phyloP scores from a whole-genome alignment of 2,329 filamentous ascomycete genomes.

The Fusarium sp. region DNA sequence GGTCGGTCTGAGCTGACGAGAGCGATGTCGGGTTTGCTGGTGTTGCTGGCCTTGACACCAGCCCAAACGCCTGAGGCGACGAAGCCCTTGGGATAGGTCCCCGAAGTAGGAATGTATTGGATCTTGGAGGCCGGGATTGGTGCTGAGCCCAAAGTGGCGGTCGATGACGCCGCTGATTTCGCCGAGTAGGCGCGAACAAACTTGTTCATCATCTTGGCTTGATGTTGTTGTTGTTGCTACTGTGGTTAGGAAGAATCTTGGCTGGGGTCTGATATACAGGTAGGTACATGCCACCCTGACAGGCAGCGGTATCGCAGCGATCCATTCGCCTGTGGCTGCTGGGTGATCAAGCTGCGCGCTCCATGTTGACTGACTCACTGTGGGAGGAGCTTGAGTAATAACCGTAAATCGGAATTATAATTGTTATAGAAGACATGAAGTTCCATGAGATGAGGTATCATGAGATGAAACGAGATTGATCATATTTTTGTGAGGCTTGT shows the following conservation, averaged over 20 bases:
- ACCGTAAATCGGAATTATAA: no score
- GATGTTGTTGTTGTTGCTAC: conserved; percentile 26
- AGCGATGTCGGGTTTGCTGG: conserved; percentile 87
- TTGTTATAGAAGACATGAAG: no score
- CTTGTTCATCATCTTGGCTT: conserved; percentile 43
- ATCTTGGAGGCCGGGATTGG: conserved; percentile 79
- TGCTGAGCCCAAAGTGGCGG: conserved; percentile 39
- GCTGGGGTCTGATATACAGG: conserved; percentile 21
- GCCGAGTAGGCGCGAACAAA: conserved; percentile 50
- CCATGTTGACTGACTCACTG: conserved; percentile 14
- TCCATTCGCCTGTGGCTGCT: conserved; percentile 21
- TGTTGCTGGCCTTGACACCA: conserved; percentile 93
- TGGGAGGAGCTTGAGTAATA: no score
- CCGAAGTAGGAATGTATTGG: conserved; percentile 86
- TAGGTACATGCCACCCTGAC: conserved; percentile 12
- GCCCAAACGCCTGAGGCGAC: conserved; percentile 86
- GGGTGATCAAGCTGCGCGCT: conserved; percentile 12
- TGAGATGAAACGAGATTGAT: no score
- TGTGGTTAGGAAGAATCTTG: conserved; percentile 17
- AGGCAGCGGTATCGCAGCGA: conserved; percentile 38
- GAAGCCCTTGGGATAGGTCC: conserved; percentile 92
- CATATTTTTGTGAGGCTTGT: no score
- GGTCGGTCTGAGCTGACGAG: conserved; percentile 86
- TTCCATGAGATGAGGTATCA: no score
- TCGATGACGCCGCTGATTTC: conserved; percentile 29